Evolutionary conservation across 352 stramenopile genomes (phyloP).

Genomic region (Phytophthora uliginosa): DNA sequence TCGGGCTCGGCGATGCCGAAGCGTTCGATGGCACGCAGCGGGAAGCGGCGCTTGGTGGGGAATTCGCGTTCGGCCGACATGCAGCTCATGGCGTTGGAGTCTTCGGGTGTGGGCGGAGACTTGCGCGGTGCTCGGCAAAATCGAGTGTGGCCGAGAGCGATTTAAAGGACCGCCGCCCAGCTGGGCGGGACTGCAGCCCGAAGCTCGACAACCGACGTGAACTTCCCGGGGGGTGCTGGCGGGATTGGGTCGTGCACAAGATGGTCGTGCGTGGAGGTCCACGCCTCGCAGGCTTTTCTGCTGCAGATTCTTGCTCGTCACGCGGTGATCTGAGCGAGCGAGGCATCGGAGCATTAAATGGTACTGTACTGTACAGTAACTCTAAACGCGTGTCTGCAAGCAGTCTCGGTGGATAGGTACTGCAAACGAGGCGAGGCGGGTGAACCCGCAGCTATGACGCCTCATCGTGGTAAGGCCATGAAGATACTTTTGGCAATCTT

Average conservation of each 20-base stretch:
- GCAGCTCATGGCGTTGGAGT: constrained; percentile 28
- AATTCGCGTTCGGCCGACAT: constrained; percentile 16
- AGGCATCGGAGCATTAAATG: not conserved
- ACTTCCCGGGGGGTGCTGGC: constrained; percentile 19
- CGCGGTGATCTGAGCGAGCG: not conserved
- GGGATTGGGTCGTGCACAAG: constrained; percentile 20
- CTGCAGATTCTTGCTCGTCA: constrained; percentile 11
- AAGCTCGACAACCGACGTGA: not conserved
- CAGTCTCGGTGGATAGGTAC: constrained; percentile 22
- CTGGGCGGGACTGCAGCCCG: constrained; percentile 12
- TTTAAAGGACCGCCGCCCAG: constrained; percentile 4
- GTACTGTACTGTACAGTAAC: not conserved
- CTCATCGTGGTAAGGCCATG: not conserved
- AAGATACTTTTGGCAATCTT: not conserved
- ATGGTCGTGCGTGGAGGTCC: constrained; percentile 37
- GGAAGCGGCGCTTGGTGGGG: constrained; percentile 33
- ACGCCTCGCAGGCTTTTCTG: constrained; percentile 24
- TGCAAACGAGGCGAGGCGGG: constrained; percentile 24
- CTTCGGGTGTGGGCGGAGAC: not conserved
- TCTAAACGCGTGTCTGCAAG: too few species aligned
- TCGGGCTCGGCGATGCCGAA: constrained; percentile 40
- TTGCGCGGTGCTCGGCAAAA: constrained; percentile 20
- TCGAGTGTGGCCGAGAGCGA: constrained; percentile 11
- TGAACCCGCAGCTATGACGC: not conserved
- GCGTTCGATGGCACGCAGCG: constrained; percentile 51